Conservation (phyloP, 495 filamentous ascomycete species). For the Daldinia loculata region DNA sequence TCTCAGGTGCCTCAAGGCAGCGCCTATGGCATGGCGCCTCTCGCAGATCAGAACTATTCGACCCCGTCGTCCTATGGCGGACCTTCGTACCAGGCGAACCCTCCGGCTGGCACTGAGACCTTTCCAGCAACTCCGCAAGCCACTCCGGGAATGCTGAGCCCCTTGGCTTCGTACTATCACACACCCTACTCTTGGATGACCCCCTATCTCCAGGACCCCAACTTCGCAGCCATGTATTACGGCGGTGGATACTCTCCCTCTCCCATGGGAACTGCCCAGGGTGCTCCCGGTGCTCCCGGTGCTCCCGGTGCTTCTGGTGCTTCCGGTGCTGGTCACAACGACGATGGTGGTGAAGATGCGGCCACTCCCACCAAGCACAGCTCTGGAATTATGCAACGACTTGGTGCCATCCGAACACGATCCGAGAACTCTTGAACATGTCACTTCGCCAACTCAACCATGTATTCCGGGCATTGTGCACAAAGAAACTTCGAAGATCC, state of each 20-base stretch:
- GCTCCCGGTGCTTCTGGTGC: not conserved
- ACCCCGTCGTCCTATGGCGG: slow-evolving; percentile 1
- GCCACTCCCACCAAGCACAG: not conserved
- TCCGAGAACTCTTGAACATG: not conserved
- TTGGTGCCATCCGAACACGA: not conserved
- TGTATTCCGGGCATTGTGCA: not conserved
- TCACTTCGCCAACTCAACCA: not conserved
- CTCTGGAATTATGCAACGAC: not conserved
- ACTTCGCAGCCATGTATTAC: slow-evolving; percentile 5
- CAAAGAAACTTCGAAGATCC: not conserved
- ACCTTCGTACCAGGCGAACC: not conserved
- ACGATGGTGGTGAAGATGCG: not conserved
- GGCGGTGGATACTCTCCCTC: slow-evolving; percentile 5
- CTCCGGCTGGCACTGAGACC: not conserved
- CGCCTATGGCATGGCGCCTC: slow-evolving; percentile 7
- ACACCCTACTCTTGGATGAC: slow-evolving; percentile 27
- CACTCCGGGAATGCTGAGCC: slow-evolving; percentile 20
- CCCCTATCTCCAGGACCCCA: slow-evolving; percentile 33
- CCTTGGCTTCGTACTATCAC: slow-evolving; percentile 7
- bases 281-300: not conserved
- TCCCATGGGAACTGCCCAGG: not conserved
- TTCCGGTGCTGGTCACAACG: not conserved
- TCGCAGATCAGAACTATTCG: not conserved
- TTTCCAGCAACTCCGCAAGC: slow-evolving; percentile 25
- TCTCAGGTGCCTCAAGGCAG: not conserved